Evolutionary conservation across 345 rosid genomes (phyloP).

Genomic region (Boechera stricta): DNA sequence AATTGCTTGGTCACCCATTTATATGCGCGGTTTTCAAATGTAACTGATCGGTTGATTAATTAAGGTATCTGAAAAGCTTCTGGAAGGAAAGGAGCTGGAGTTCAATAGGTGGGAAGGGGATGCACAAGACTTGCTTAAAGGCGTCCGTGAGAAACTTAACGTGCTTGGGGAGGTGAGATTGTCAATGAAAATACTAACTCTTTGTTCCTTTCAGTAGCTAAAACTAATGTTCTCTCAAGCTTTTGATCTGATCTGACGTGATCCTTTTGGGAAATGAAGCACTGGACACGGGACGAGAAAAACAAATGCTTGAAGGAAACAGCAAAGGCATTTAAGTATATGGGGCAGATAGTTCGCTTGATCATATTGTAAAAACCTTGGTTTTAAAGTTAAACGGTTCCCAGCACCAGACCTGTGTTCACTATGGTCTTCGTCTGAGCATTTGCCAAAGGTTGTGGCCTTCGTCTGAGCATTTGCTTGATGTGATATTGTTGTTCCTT

Average conservation of each 20-base stretch:
- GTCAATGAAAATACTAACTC: slow-evolving; percentile 19
- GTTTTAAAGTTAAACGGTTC: background rate
- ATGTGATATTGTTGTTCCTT: background rate
- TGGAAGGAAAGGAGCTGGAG: slow-evolving; percentile 77
- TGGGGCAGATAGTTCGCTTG: slow-evolving; percentile 88
- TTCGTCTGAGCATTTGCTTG: background rate
- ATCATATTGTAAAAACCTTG: slow-evolving; percentile 53
- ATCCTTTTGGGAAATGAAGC: slow-evolving; percentile 54
- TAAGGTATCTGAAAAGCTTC: slow-evolving; percentile 73
- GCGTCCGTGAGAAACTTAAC: slow-evolving; percentile 78
- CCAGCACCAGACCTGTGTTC: background rate
- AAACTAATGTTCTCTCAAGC: slow-evolving; percentile 17
- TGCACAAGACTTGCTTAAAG: slow-evolving; percentile 62
- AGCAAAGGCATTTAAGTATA: slow-evolving; percentile 66
- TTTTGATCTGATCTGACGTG: slow-evolving; percentile 15
- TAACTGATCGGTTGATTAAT: slow-evolving; percentile 25
- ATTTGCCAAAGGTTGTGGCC: slow-evolving; percentile 13
- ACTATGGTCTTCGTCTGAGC: background rate
- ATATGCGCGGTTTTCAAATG: background rate
- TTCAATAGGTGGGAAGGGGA: slow-evolving; percentile 72
- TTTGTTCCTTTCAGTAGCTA: background rate
- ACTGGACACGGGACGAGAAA: slow-evolving; percentile 80
- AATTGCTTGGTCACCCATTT: slow-evolving; percentile 14
- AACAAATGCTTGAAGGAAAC: slow-evolving; percentile 88
- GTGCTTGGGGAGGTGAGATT: slow-evolving; percentile 77